phyloP scores from a whole-genome alignment of 306 rosid genomes.

The Biancaea sappan region DNA sequence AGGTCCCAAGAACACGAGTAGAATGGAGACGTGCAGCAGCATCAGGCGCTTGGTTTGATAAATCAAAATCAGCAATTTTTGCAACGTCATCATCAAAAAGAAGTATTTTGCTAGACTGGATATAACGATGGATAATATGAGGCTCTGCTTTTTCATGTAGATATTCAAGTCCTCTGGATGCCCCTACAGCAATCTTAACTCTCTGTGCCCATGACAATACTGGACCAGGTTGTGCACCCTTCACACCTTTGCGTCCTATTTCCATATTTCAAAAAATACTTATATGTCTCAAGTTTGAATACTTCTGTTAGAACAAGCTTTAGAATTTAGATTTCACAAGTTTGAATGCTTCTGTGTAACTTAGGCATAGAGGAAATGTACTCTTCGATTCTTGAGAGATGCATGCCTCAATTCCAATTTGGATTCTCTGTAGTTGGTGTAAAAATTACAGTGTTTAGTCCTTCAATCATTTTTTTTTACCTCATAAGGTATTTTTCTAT shows the following conservation, averaged over 20 bases:
- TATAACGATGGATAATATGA: conserved; percentile 51
- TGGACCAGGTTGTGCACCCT: conserved; percentile 51
- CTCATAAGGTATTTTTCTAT: no score
- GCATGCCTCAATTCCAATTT: no score
- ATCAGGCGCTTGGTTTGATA: conserved; percentile 63
- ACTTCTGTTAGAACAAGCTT: neutral
- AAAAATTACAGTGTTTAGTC: no score
- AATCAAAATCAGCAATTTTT: conserved; percentile 56
- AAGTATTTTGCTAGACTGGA: conserved; percentile 55
- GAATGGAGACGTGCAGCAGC: conserved; percentile 59
- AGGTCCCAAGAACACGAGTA: conserved; percentile 66
- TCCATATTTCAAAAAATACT: neutral
- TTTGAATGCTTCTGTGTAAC: neutral
- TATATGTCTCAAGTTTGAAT: neutral
- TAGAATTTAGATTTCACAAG: neutral
- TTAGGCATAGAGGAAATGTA: neutral
- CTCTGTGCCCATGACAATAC: conserved; percentile 51
- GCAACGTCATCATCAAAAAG: conserved; percentile 52
- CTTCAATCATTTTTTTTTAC: no score
- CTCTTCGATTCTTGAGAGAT: neutral
- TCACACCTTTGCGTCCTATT: conserved; percentile 54
- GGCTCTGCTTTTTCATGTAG: conserved; percentile 52
- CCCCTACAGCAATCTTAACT: conserved; percentile 59
- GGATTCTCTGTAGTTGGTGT: no score
- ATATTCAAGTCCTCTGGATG: conserved; percentile 54